Percentiles rank a stretch among this genome's conserved stretches.
Evolutionary conservation across 2,329 filamentous ascomycete species (phyloP).

Genomic region (Colletotrichum scovillei): DNA sequence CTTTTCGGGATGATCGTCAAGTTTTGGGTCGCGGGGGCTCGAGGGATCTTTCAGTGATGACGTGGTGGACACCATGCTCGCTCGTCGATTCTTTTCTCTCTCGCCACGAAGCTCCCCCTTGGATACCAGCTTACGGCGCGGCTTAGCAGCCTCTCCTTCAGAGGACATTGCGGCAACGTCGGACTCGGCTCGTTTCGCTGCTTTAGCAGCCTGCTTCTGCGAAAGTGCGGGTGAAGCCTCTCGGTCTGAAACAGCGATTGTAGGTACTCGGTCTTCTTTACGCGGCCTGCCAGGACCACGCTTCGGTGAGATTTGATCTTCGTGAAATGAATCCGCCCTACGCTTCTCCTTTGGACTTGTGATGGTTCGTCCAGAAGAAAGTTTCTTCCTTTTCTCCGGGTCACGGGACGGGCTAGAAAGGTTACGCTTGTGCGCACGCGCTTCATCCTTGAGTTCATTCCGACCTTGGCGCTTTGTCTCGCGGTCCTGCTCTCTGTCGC

Average conservation of each 20-base stretch:
- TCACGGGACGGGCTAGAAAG: conserved; percentile 62
- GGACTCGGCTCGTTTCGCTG: conserved; percentile 62
- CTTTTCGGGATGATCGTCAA: conserved; percentile 63
- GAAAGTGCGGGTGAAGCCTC: conserved; percentile 62
- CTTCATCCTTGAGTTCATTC: conserved; percentile 58
- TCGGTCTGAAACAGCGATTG: conserved; percentile 61
- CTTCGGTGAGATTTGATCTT: conserved; percentile 61
- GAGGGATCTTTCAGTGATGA: conserved; percentile 64
- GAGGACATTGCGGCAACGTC: conserved; percentile 65
- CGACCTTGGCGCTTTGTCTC: conserved; percentile 57
- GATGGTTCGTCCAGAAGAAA: conserved; percentile 45
- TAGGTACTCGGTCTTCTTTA: conserved; percentile 64
- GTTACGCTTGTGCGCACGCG: conserved; percentile 57
- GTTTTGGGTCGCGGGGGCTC: conserved; percentile 62
- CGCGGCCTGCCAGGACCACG: conserved; percentile 64
- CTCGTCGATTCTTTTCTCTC: conserved; percentile 67
- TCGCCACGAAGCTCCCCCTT: conserved; percentile 71
- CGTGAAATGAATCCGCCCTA: conserved; percentile 56
- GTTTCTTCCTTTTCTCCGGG: conserved; percentile 56
- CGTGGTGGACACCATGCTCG: conserved; percentile 67
- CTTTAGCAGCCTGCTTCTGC: conserved; percentile 59
- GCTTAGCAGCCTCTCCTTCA: conserved; percentile 68
- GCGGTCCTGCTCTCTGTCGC: conserved; percentile 52
- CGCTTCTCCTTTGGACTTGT: conserved; percentile 63
- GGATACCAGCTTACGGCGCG: conserved; percentile 71